Evolutionary conservation across 345 rosid species (phyloP).

Genomic region (Viola odorata): DNA sequence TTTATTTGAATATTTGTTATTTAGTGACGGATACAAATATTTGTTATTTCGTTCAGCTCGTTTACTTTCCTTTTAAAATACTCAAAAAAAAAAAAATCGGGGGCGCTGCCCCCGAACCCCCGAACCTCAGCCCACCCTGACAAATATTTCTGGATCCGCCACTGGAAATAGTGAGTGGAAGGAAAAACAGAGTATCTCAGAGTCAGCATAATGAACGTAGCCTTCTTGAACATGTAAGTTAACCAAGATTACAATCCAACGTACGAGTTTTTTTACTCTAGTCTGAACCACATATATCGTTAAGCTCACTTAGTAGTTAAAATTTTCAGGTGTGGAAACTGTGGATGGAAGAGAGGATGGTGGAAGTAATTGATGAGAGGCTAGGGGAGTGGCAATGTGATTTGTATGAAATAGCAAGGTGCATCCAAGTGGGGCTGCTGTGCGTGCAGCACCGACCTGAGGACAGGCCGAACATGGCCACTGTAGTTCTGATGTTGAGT

Average conservation of each 20-base stretch:
- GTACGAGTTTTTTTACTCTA: neutral
- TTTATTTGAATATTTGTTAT: too few species aligned
- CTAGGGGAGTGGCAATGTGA: neutral
- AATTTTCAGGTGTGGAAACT: constrained; percentile 32
- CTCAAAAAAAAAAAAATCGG: too few species aligned
- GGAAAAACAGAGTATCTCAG: constrained; percentile 9
- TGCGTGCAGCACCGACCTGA: constrained; percentile 31
- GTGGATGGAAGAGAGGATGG: constrained; percentile 19
- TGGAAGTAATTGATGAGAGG: constrained; percentile 18
- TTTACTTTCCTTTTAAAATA: too few species aligned
- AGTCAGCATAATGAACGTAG: neutral
- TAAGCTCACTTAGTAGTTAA: too few species aligned
- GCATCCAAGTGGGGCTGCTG: constrained; percentile 24
- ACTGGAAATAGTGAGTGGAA: constrained; percentile 11
- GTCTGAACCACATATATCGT: too few species aligned
- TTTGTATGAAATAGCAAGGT: neutral
- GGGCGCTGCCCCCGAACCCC: too few species aligned
- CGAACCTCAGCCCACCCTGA: too few species aligned
- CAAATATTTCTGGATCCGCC: too few species aligned
- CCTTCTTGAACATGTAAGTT: constrained; percentile 12
- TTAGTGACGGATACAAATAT: too few species aligned
- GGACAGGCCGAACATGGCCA: constrained; percentile 33
- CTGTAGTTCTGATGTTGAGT: constrained; percentile 31
- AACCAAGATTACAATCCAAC: too few species aligned
- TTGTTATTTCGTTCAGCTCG: too few species aligned